phyloP scores from a whole-genome alignment of 257 asterid species.

The Solanum corneliomulleri region DNA sequence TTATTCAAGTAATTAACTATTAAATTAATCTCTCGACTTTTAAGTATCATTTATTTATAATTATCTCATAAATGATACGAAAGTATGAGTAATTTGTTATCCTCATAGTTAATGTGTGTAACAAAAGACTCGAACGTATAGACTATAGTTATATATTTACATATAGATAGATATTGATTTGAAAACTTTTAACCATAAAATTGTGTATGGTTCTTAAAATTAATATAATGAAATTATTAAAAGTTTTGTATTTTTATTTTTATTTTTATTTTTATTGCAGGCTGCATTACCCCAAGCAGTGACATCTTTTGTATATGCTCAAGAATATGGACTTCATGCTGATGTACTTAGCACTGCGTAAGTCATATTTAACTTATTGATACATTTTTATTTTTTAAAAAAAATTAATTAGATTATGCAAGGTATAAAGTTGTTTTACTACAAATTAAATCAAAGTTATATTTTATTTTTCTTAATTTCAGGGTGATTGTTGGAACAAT shows the following conservation, averaged over 20 bases:
- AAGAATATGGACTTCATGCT: constrained; percentile 20
- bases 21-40: fast-evolving
- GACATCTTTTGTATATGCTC: constrained; percentile 15
- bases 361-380: background rate
- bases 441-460: too few relatives aligned
- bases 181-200: background rate
- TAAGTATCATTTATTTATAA: too few relatives aligned
- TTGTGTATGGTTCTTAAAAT: background rate
- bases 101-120: background rate
- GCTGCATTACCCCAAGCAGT: constrained; percentile 21
- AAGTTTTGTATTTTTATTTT: background rate
- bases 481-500: constrained; percentile 1
- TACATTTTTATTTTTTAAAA: background rate
- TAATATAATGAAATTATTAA: background rate
- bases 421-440: too few relatives aligned
- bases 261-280: background rate
- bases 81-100: background rate
- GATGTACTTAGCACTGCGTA: constrained; percentile 19
- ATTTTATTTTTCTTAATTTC: background rate
- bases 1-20: constrained; percentile 28
- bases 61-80: background rate
- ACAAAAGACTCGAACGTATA: background rate
- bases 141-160: too few relatives aligned
- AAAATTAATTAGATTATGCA: background rate
- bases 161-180: too few relatives aligned